Percentiles rank a stretch among this genome's conserved stretches.
Evolutionary conservation across 306 rosid genomes (phyloP).

Genomic region (Citrullus mucosospermus): DNA sequence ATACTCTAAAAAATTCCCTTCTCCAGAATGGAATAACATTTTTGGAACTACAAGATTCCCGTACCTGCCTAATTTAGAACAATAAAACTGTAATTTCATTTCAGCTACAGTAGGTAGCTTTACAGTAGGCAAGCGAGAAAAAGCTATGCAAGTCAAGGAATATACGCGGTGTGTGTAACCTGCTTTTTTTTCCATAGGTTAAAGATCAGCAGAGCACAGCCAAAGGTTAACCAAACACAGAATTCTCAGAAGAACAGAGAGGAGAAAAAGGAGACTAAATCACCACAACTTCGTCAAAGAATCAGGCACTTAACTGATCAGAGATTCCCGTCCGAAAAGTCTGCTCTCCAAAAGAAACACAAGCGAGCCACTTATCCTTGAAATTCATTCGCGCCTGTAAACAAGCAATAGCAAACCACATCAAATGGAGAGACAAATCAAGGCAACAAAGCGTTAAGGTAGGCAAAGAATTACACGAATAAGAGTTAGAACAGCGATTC

Average conservation of each 20-base stretch:
- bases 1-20: background rate
- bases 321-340: conserved; percentile 71
- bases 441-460: background rate
- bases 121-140: background rate
- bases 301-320: conserved; percentile 29
- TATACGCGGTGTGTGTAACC: background rate
- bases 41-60: background rate
- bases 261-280: background rate
- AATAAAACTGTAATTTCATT: background rate
- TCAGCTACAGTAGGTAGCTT: background rate
- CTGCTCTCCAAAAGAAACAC: conserved; percentile 83
- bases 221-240: background rate
- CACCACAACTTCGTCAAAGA: background rate
- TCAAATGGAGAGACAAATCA: background rate
- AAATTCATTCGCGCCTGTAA: conserved; percentile 84
- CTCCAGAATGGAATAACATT: background rate
- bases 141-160: background rate
- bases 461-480: conserved; percentile 20
- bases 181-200: background rate
- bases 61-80: background rate
- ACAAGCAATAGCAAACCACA: background rate
- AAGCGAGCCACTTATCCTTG: conserved; percentile 91
- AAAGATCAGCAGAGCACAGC: background rate
- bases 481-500: conserved; percentile 70
- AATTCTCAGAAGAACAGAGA: background rate